Base-by-base conservation (phyloP, 1,284 basidiomycete species). In the Puccinia polysora region DNA sequence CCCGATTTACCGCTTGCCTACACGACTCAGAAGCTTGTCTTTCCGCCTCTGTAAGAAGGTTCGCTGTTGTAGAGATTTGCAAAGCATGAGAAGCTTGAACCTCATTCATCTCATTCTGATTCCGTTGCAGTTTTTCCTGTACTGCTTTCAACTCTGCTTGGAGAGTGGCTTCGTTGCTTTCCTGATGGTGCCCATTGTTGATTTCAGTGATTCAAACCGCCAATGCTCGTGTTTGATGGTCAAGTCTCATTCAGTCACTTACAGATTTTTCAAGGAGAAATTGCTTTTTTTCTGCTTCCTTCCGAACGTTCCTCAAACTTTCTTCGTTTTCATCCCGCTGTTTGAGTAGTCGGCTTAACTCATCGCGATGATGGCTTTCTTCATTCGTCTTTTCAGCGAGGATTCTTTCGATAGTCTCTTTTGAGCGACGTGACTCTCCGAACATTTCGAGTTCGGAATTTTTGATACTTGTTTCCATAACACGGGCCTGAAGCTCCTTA, bases 371-470 rank as follows among this genome's bases (percentile, higher is more conserved):
- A n/a, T 43, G n/a, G 28, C 20, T 58, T 47, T 69, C 38, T 30
- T 50, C n/a, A 10, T 32, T 55, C 38, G 59, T 30, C n/a, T 18
- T 43, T 20, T 45, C n/a, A 32, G 25, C n/a, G 25, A 69, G 53
- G n/a, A n/a, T n/a, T 7, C 55, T 38, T 12, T 69, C 43, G 30
- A 69, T 45, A 12, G 65, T 43, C 32, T 69, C 65, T 45, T 49
- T 69, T 20, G 65, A 69, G 52, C 34, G 38, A 23, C 55, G 65
- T 20, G 56, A 59, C 45, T 69, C 65, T 32, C 65, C 65, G 34
- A 50, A 40, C 28, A 58, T 47, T 36, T 58, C 25, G 8, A 36
- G 14, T 23, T 69, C 65, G 6, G 43, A 38, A 59, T 59, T 59
- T 52, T 30, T 53, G 12, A 43, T 18, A 34, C 30, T 40, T 12